Evolutionary conservation across 305 asterid species (phyloP).

Genomic region (Solanum chacoense): DNA sequence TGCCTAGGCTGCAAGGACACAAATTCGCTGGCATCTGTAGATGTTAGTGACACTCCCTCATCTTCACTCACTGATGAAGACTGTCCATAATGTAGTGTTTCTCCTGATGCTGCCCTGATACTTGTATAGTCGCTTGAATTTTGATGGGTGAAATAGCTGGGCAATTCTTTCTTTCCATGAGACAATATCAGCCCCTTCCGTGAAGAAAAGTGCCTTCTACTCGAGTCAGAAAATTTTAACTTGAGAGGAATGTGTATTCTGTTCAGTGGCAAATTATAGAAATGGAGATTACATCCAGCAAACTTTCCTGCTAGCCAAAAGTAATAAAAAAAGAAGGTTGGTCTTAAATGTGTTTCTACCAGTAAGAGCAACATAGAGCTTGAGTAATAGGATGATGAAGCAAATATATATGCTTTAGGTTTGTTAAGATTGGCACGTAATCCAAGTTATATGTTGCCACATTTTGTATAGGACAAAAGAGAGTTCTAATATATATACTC

Average conservation of each 20-base stretch:
- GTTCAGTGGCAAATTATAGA: conserved; percentile 11
- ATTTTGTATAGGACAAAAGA: background rate
- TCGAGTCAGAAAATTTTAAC: conserved; percentile 15
- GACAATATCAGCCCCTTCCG: conserved; percentile 10
- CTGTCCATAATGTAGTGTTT: conserved; percentile 34
- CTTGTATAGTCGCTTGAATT: conserved; percentile 8
- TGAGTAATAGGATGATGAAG: background rate
- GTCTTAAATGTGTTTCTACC: background rate
- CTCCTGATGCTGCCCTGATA: conserved; percentile 39
- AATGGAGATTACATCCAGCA: conserved; percentile 10
- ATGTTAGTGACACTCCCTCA: conserved; percentile 10
- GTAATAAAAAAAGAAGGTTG: background rate
- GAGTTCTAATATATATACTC: background rate
- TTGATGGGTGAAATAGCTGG: conserved; percentile 7
- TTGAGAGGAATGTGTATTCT: conserved; percentile 15
- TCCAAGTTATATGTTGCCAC: background rate
- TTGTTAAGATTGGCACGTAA: background rate
- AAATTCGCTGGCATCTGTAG: conserved; percentile 8
- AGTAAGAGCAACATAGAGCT: background rate
- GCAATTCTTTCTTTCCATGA: conserved; percentile 16
- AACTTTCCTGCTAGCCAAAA: conserved; percentile 30
- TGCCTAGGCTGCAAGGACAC: conserved; percentile 22
- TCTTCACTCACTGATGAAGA: conserved; percentile 22
- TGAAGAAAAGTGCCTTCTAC: conserved; percentile 18
- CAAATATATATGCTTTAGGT: background rate